A percentile compares a stretch with the other conserved stretches of the same genome.
phyloP scores from a whole-genome alignment of 2,329 filamentous ascomycete species.

The Albophoma yamanashiensis region DNA sequence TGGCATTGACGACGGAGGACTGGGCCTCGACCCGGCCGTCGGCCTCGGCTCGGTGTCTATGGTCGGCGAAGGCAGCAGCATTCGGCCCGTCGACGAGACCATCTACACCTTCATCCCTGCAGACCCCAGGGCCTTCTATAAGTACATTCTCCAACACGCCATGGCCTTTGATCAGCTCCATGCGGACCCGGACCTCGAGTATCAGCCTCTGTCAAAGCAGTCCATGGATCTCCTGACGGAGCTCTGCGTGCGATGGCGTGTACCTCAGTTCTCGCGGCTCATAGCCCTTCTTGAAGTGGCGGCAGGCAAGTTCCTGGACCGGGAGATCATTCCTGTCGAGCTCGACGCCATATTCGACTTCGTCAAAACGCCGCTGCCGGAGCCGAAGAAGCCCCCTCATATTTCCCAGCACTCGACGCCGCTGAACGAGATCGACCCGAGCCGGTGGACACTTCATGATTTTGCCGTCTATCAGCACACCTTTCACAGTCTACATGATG shows the following conservation, averaged over 20 bases:
- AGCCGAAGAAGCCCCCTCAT: conserved; percentile 52
- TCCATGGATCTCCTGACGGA: conserved; percentile 79
- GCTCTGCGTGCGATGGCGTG: conserved; percentile 76
- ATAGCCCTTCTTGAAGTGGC: conserved; percentile 78
- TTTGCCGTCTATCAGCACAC: conserved; percentile 63
- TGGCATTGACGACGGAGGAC: conserved; percentile 28
- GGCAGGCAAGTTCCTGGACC: conserved; percentile 73
- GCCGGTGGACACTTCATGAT: conserved; percentile 59
- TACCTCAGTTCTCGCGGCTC: conserved; percentile 71
- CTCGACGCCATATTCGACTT: conserved; percentile 76
- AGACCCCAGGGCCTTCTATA: conserved; percentile 74
- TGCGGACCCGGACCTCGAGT: conserved; percentile 36
- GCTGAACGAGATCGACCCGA: conserved; percentile 45
- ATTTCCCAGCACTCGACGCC: conserved; percentile 40
- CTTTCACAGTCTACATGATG: conserved; percentile 66
- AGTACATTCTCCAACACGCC: conserved; percentile 68
- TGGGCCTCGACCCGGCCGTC: conserved; percentile 54
- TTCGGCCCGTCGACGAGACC: conserved; percentile 47
- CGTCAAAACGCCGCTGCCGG: conserved; percentile 60
- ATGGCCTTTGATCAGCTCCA: conserved; percentile 55
- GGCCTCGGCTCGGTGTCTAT: conserved; percentile 57
- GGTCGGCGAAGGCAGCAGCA: conserved; percentile 39
- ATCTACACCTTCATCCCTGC: conserved; percentile 84
- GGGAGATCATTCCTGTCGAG: conserved; percentile 70
- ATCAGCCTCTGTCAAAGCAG: conserved; percentile 57